A percentile compares a stretch with the other conserved stretches of the same genome.
phyloP scores from a whole-genome alignment of 208 protist species.

The Wallacemonas collosoma region DNA sequence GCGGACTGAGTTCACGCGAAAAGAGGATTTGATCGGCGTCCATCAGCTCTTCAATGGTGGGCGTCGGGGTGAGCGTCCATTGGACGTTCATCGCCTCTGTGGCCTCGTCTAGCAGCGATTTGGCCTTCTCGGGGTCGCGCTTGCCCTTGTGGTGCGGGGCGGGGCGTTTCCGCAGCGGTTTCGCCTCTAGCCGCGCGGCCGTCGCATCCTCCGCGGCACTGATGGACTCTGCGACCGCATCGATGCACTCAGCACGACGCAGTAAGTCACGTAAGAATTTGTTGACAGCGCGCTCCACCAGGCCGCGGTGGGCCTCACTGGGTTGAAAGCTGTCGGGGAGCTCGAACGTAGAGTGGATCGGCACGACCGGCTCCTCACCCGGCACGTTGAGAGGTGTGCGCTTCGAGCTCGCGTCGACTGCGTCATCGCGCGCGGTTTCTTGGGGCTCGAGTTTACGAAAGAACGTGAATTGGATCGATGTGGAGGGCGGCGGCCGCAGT shows the following conservation, averaged over 20 bases:
- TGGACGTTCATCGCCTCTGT: constrained; percentile 69
- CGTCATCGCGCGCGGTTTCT: constrained; percentile 8
- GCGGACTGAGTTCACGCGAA: constrained; percentile 68
- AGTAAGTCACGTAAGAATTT: constrained; percentile 91
- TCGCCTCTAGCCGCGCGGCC: constrained; percentile 71
- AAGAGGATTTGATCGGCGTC: constrained; percentile 90
- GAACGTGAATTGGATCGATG: constrained; percentile 81
- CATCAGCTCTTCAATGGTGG: constrained; percentile 89
- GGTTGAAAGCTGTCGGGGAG: constrained; percentile 77
- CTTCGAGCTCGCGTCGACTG: not conserved
- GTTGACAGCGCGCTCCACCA: constrained; percentile 85
- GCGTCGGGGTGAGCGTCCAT: constrained; percentile 76
- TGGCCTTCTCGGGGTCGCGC: constrained; percentile 29
- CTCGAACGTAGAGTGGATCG: constrained; percentile 79
- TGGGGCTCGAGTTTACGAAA: constrained; percentile 66
- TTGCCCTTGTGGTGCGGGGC: constrained; percentile 10
- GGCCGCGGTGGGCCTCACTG: constrained; percentile 72
- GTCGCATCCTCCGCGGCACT: constrained; percentile 80
- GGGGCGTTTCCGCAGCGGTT: constrained; percentile 65
- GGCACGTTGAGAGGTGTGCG: not conserved
- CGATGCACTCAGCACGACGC: constrained; percentile 82
- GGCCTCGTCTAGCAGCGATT: constrained; percentile 88
- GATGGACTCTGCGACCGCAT: constrained; percentile 76
- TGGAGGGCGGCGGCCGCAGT: constrained; percentile 72
- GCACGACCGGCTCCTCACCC: constrained; percentile 15